Conservation (phyloP, 192 early-diverging fungal species). For the Mortierella claussenii region DNA sequence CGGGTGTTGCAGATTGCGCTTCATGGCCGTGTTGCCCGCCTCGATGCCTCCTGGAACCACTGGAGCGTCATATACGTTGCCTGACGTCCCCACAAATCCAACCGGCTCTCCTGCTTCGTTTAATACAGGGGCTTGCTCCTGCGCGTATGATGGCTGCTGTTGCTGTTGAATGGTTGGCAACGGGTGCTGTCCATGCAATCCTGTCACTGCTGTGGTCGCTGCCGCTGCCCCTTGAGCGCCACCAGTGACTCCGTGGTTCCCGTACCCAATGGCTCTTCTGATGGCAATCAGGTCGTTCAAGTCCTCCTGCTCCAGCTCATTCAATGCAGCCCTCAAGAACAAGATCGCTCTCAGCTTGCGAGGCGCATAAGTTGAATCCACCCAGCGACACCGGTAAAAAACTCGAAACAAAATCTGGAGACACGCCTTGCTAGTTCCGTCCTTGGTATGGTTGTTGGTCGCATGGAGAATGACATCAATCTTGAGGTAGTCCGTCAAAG, state of each 20-base stretch:
- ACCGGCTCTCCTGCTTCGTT: conserved; percentile 14
- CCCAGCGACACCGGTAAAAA: conserved; percentile 24
- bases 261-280: conserved; percentile 21
- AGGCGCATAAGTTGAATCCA: conserved; percentile 16
- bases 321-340: conserved; percentile 23
- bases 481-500: conserved; percentile 18
- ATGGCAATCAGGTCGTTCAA: conserved; percentile 29
- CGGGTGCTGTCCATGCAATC: too few relatives aligned
- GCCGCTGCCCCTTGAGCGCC: not conserved
- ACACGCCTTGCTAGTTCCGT: conserved; percentile 38
- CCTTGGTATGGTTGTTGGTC: conserved; percentile 44
- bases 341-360: conserved; percentile 32
- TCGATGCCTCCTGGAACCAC: not conserved
- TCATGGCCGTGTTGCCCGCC: not conserved
- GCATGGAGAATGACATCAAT: conserved; percentile 43
- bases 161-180: too few relatives aligned
- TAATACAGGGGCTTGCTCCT: conserved; percentile 9
- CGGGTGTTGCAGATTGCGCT: not conserved
- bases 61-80: conserved; percentile 2
- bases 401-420: conserved; percentile 36
- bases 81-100: conserved; percentile 17
- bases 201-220: too few relatives aligned
- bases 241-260: conserved; percentile 7
- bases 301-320: conserved; percentile 44
- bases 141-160: not conserved